Evolutionary conservation across 2,329 filamentous ascomycete species (phyloP), one percentile per base, ranked within the genome.

Genomic region (Fusarium tjaetaba): DNA sequence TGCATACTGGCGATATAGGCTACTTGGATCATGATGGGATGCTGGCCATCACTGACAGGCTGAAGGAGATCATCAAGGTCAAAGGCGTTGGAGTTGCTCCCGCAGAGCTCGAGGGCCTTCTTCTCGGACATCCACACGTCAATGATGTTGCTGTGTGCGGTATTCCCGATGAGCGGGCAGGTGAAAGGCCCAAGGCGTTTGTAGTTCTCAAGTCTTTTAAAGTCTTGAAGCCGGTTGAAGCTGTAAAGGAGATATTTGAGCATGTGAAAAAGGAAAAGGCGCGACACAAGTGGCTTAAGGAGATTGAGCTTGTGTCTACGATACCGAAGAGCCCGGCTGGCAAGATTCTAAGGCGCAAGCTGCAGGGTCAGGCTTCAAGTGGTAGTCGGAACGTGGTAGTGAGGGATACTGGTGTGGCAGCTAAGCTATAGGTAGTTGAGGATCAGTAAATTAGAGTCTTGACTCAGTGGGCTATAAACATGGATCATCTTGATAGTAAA

Each of bases 21-120:
- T 34, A 15, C 6, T 18, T 68, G 5, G 38, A 69, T 4, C 10
- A 57, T 3, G 32, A 68, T 3, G 64, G 66, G 0, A 49, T 69
- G 15, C 11, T 68, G 3, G 18, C 32, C 1, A 69, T 68, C 5
- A 39, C 41, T 5, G 66, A 69, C 2, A 26, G 66, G 7, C 2
- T 69, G 5, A 70, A 70, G 8, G 66, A 70, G 26, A 48, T 70
- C n/a, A 70, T 70, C 13, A 70, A 70, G 8, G 66, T 70, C 11
- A 70, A 59, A 14, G 65, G 65, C 7, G n/a, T 45, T 5, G 46
- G 34, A 2, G 65, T 70, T 11, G 66, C 66, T 2, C 66, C 65
- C 1, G 66, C 66, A 15, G 66, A 70, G 22, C 65, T 70, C 0
- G 66, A 69, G n/a, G 30, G 24, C 1, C 14, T 68, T 20, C 51